Percentiles rank a stretch among this genome's conserved stretches.
These are phyloP conservation scores for Fusarium duplospermum DNA, from an alignment of 2,329 filamentous ascomycete species.

Conservation along the genomic window DNA sequence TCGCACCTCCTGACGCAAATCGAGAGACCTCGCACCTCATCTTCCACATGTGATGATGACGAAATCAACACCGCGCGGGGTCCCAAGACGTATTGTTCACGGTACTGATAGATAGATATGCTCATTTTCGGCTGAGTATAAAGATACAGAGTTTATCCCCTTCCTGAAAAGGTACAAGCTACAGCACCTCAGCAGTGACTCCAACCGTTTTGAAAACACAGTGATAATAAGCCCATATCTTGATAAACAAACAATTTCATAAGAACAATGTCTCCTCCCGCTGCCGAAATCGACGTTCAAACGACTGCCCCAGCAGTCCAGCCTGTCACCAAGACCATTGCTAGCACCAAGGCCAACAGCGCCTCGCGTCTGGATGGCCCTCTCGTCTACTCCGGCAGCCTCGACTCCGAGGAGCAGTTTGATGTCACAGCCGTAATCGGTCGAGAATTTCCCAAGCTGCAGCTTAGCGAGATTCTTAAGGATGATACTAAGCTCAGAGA, in stretches of 20 bases:
- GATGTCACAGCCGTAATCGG: constrained; percentile 23
- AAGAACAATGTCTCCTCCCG: constrained; percentile 17
- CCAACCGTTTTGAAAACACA: background rate
- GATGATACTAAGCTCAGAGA: constrained; percentile 21
- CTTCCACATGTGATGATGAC: background rate
- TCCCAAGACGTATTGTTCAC: background rate
- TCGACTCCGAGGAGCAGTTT: constrained; percentile 16
- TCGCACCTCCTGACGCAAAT: constrained; percentile 13
- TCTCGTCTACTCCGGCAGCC: constrained; percentile 11
- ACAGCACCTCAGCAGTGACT: background rate
- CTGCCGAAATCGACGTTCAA: constrained; percentile 18
- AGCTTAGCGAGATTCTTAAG: constrained; percentile 14
- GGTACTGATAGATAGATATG: background rate
- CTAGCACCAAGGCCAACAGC: background rate
- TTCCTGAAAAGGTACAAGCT: background rate
- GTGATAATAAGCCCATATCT: background rate
- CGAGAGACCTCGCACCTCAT: constrained; percentile 19
- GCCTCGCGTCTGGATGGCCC: constrained; percentile 9
- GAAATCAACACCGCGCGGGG: background rate
- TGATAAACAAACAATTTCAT: background rate
- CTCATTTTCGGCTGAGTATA: background rate
- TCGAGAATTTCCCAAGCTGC: constrained; percentile 15
- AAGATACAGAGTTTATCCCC: background rate
- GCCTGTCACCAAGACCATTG: constrained; percentile 7
- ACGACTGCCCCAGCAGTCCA: constrained; percentile 6